Percentiles rank a stretch among this genome's conserved stretches.
phyloP scores from a whole-genome alignment of 306 rosid genomes.

The Pyrus communis region DNA sequence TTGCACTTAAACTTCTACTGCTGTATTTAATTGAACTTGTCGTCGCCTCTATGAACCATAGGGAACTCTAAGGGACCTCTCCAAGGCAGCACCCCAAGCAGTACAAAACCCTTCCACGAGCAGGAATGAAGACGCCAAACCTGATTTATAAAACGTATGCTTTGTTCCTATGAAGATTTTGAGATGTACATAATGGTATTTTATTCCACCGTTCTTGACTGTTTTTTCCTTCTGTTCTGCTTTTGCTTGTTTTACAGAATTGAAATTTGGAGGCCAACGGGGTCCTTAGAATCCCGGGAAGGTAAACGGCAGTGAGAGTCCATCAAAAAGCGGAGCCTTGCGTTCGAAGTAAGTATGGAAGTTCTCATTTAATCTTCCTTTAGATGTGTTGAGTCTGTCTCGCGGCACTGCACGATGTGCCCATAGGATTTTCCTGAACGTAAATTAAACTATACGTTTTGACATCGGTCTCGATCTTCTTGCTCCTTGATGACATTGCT shows the following conservation, averaged over 20 bases:
- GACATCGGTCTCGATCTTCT: neutral
- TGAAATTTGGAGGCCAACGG: slow-evolving; percentile 29
- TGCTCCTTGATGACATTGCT: neutral
- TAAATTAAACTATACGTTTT: neutral
- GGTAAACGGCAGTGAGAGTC: slow-evolving; percentile 23
- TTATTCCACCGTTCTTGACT: neutral
- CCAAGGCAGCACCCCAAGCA: slow-evolving; percentile 36
- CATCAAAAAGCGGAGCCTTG: neutral
- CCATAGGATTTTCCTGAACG: neutral
- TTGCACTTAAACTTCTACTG: neutral
- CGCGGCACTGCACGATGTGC: neutral
- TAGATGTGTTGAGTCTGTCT: neutral
- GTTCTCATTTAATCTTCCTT: neutral
- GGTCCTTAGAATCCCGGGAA: slow-evolving; percentile 17
- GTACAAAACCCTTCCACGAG: slow-evolving; percentile 37
- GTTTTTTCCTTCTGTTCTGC: neutral
- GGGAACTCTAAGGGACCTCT: slow-evolving; percentile 68
- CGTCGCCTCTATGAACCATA: slow-evolving; percentile 13
- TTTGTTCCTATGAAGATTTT: neutral
- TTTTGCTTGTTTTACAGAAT: slow-evolving; percentile 24
- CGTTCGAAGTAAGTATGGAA: slow-evolving; percentile 9
- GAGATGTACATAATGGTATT: neutral
- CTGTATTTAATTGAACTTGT: neutral
- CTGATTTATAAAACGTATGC: neutral
- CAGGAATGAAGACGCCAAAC: slow-evolving; percentile 37